Conservation (phyloP, 805 yeast genomes). For the Wickerhamomyces chambardii region DNA sequence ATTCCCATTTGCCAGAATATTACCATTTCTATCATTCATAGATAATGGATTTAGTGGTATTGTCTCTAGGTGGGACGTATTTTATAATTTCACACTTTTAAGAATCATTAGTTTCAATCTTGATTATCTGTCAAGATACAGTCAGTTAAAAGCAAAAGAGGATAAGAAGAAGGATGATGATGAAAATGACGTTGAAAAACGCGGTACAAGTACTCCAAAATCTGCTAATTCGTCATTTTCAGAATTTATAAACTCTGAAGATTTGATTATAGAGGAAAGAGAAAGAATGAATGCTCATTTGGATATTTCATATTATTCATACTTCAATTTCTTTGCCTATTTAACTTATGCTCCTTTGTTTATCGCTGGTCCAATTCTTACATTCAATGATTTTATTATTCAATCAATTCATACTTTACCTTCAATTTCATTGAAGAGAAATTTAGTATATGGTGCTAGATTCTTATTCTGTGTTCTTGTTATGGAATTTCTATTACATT, state of each 20-base stretch:
- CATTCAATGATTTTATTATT: conserved; percentile 84
- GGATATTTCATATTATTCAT: conserved; percentile 48
- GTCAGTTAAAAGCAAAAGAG: conserved; percentile 8
- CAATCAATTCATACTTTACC: conserved; percentile 56
- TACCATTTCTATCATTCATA: conserved; percentile 34
- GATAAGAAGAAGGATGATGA: conserved; percentile 12
- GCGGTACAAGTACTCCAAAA: conserved; percentile 9
- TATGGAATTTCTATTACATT: conserved; percentile 88
- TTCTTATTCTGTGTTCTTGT: conserved; percentile 65
- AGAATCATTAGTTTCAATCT: conserved; percentile 77
- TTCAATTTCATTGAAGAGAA: conserved; percentile 47
- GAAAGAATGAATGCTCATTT: conserved; percentile 59
- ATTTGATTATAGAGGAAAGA: conserved; percentile 38
- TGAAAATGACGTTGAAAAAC: too few relatives aligned
- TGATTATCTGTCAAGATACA: conserved; percentile 51
- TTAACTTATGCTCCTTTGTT: conserved; percentile 80
- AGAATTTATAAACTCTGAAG: conserved; percentile 7
- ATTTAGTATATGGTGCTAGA: conserved; percentile 53
- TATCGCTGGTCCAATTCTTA: conserved; percentile 91
- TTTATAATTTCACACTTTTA: conserved; percentile 81
- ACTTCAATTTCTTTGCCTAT: conserved; percentile 67
- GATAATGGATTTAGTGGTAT: conserved; percentile 66
- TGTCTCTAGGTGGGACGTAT: conserved; percentile 91
- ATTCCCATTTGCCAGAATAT: conserved; percentile 36
- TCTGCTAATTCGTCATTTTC: conserved; percentile 11